Evolutionary conservation across 1,284 basidiomycete species (phyloP), one percentile per base, ranked within the genome.

Genomic region (Schizophyllum commune): DNA sequence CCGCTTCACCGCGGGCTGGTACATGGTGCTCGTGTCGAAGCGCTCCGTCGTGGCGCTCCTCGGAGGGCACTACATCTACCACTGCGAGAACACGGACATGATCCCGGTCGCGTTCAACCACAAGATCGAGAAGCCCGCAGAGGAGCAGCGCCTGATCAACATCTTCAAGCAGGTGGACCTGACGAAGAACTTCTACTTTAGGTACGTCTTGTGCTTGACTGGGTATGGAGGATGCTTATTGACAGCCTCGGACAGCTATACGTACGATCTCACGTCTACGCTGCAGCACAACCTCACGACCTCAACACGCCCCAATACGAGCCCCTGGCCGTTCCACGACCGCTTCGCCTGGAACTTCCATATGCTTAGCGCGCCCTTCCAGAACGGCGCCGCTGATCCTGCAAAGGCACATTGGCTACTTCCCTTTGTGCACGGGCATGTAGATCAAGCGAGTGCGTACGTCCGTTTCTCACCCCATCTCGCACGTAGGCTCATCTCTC

Each of bases 171-270:
- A 96, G 72, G 96, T 99, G 3, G 97, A 99, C 68, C 85, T 99
- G 78, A 91, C 91, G 57, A 98, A 99, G 78, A 98, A 99, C 75
- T 99, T 99, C 73, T 99, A 99, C 77, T 99, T 99, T 74, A 96
- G 93, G 92, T 13, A 39, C 27, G 51, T 56, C 5, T 20, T 5
- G 51, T n/a, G 19, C 19, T 11, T 55, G 53, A 13, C 9, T 55
- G 15, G 19, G 9, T 11, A 11, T 47, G 17, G 39, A 17, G 39
- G 39, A 11, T 27, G 27, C 27, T 19, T 27, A 34, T 20, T 65
- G 64, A 52, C 68, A 15, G 39, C 5, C 56, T 54, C 47, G 51
- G 56, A 34, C 66, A 96, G 95, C 66, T 94, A 97, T 72, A 96
- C 96, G 0, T 99, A 99, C 75, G 97, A 99, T 72, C 77, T 99